Conservation (phyloP, 2,329 filamentous ascomycete species). For the Samsoniella hepiali region DNA sequence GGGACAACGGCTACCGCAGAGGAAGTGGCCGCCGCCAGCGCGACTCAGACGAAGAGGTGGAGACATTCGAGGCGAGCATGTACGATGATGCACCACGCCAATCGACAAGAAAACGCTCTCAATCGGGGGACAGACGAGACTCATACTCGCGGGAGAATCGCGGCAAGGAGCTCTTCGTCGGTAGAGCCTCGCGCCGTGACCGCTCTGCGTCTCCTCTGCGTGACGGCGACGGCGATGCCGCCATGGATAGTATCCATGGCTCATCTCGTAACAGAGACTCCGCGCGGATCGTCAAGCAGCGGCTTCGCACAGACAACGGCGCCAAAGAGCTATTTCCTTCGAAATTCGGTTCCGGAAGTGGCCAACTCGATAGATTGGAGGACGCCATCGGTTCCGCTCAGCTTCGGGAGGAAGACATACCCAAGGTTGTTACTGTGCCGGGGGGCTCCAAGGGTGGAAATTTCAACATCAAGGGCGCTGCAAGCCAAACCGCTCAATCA, state of each 20-base stretch:
- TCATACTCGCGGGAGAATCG: slow-evolving; percentile 40
- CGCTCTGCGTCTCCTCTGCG: slow-evolving; percentile 53
- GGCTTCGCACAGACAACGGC: slow-evolving; percentile 30
- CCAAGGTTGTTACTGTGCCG: slow-evolving; percentile 58
- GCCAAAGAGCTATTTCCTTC: slow-evolving; percentile 41
- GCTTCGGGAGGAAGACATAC: slow-evolving; percentile 37
- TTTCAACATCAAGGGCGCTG: slow-evolving; percentile 60
- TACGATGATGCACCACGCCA: slow-evolving; percentile 66
- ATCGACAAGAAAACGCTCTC: slow-evolving; percentile 27
- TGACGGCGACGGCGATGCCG: slow-evolving; percentile 40
- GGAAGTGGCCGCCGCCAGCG: slow-evolving; percentile 43
- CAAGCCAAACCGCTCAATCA: slow-evolving; percentile 43
- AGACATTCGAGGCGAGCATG: slow-evolving; percentile 70
- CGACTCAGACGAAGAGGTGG: slow-evolving; percentile 47
- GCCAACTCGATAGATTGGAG: slow-evolving; percentile 39
- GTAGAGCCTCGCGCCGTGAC: slow-evolving; percentile 35
- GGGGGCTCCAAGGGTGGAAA: slow-evolving; percentile 39
- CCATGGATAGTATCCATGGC: slow-evolving; percentile 33
- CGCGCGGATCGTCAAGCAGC: slow-evolving; percentile 34
- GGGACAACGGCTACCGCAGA: slow-evolving; percentile 39
- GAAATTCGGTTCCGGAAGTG: slow-evolving; percentile 27
- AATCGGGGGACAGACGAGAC: slow-evolving; percentile 27
- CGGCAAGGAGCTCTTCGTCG: slow-evolving; percentile 63
- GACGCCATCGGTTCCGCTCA: slow-evolving; percentile 37
- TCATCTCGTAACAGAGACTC: slow-evolving; percentile 33